Base-by-base conservation (phyloP, 495 filamentous ascomycete species). In the Hypoxylon fuscum region DNA sequence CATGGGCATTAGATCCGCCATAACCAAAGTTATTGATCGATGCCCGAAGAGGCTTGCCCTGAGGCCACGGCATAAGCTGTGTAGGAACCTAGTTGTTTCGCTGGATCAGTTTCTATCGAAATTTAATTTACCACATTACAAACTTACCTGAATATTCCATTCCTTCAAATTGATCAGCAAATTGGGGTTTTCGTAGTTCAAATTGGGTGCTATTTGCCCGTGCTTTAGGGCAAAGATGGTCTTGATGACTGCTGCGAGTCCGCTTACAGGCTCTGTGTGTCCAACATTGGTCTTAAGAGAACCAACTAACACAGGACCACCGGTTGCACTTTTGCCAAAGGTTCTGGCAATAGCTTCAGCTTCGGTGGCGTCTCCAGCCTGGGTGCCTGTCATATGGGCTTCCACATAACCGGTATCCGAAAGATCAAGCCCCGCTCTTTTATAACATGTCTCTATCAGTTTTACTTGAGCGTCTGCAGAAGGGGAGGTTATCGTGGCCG, bases 301-400 rank as follows among this genome's bases (percentile, higher is more conserved):
- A 2, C 74, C 76, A 1, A 77, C 64, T 0, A 18, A 8, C 17
- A 11, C 9, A 12, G 11, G 62, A 8, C 0, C 66, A 54, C n/a
- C n/a, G n/a, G n/a, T n/a, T 10, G 73, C 55, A 8, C 40, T 51
- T 8, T 44, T 55, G 12, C 72, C 72, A 31, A 85, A 81, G 0
- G 76, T 72, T 0, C 67, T 66, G 0, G 69, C 74, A 2, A 85
- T 66, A 0, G 80, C 82, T 0, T 44, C 51, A 1, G 73, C 59
- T 43, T 90, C 87, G 6, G 81, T 70, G 0, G 82, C 83, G 55
- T 90, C 87, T 0, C 83, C 83, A 0, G 72, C 73, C 11, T 57
- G 66, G 0, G 83, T 86, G 0, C 83, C 64, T 12, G 64, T 63
- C 25, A 68, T 72, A 34, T 79, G 77, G 6, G 75, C 77, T 57